These are phyloP conservation scores for Domatiomyces globalis DNA, from an alignment of 2,329 filamentous ascomycete genomes.

Conservation along the genomic window DNA sequence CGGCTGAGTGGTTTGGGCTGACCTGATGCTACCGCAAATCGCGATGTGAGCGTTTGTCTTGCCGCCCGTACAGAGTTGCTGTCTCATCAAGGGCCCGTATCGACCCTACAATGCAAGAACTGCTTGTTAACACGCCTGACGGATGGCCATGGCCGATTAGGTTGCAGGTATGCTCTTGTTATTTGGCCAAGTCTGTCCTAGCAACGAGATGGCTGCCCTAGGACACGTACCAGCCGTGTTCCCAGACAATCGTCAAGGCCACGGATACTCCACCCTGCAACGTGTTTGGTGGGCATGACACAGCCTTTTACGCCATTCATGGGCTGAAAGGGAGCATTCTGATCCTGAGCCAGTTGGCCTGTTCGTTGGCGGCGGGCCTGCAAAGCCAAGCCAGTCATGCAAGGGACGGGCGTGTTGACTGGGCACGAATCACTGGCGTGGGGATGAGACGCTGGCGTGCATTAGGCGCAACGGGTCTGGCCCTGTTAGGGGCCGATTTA, in stretches of 20 bases:
- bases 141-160: background rate
- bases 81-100: background rate
- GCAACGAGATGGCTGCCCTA: too few relatives aligned
- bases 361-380: too few relatives aligned
- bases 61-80: background rate
- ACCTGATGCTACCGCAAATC: background rate
- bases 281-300: too few relatives aligned
- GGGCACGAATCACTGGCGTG: background rate
- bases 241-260: too few relatives aligned
- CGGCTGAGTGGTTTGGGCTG: slow-evolving; percentile 48
- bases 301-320: too few relatives aligned
- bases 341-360: too few relatives aligned
- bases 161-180: background rate
- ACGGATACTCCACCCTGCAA: too few relatives aligned
- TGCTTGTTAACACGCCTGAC: background rate
- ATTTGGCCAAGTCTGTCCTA: background rate
- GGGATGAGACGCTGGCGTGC: background rate
- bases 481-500: background rate
- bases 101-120: background rate
- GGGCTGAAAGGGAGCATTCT: too few relatives aligned
- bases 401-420: background rate
- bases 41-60: too few relatives aligned
- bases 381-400: background rate
- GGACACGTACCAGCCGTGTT: too few relatives aligned
- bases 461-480: background rate